Conservation (phyloP, 495 filamentous ascomycete genomes). For the Amniculicola lignicola region DNA sequence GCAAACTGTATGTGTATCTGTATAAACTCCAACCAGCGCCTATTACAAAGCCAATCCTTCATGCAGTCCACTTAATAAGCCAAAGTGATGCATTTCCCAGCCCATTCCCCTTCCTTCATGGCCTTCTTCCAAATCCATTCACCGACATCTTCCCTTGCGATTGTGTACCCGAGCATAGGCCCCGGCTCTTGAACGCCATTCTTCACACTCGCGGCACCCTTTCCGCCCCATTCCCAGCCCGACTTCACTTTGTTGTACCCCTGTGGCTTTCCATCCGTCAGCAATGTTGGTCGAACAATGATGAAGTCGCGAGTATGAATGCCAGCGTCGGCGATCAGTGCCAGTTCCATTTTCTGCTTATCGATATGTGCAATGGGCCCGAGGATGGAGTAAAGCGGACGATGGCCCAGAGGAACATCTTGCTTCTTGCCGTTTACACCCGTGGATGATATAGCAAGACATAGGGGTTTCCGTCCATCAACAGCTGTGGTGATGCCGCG, state of each 20-base stretch:
- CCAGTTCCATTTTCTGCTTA: slow-evolving; percentile 59
- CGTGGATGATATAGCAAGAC: slow-evolving; percentile 54
- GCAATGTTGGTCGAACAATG: slow-evolving; percentile 49
- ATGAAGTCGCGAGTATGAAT: slow-evolving; percentile 42
- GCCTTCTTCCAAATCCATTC: slow-evolving; percentile 36
- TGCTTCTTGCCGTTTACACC: slow-evolving; percentile 49
- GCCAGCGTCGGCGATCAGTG: slow-evolving; percentile 36
- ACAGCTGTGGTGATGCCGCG: slow-evolving; percentile 7
- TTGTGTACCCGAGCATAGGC: slow-evolving; percentile 36
- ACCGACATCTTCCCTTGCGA: slow-evolving; percentile 39
- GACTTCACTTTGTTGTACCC: slow-evolving; percentile 32
- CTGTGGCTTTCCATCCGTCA: slow-evolving; percentile 29
- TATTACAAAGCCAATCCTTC: no score
- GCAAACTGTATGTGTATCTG: no score
- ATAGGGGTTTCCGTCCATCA: slow-evolving; percentile 40
- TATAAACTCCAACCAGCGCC: no score
- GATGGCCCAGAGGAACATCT: slow-evolving; percentile 53
- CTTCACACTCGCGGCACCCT: slow-evolving; percentile 19
- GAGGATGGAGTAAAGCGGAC: slow-evolving; percentile 54
- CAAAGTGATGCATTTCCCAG: slow-evolving; percentile 21
- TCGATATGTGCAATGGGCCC: slow-evolving; percentile 52
- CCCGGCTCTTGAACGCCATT: slow-evolving; percentile 27
- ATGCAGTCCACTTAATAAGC: slow-evolving; percentile 14
- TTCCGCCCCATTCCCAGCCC: slow-evolving; percentile 30
- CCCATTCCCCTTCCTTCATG: slow-evolving; percentile 13